These are phyloP conservation scores for Daphne laureola DNA, from an alignment of 441 rosid genomes.

Conservation along the genomic window DNA sequence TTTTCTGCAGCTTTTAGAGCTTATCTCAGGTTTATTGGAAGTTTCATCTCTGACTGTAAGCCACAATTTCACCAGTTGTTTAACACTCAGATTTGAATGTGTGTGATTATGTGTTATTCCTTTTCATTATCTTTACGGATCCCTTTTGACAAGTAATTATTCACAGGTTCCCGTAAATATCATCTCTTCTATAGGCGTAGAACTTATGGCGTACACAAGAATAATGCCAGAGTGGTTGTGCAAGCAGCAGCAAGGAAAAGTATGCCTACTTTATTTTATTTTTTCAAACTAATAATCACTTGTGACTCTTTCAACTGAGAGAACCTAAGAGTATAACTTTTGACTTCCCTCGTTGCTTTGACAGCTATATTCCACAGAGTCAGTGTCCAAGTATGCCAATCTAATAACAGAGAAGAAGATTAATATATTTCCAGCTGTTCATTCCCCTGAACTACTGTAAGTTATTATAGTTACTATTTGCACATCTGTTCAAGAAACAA, in stretches of 20 bases:
- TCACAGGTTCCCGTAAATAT: slow-evolving; percentile 70
- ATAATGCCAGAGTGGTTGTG: slow-evolving; percentile 88
- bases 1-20: slow-evolving; percentile 60
- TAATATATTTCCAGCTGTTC: slow-evolving; percentile 60
- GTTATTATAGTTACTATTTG: slow-evolving; percentile 11
- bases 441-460: slow-evolving; percentile 73
- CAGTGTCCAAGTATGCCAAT: slow-evolving; percentile 56
- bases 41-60: slow-evolving; percentile 43
- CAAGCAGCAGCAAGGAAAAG: slow-evolving; percentile 71
- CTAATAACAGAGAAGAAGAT: slow-evolving; percentile 56
- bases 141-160: not conserved
- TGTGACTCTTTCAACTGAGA: not conserved
- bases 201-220: slow-evolving; percentile 62
- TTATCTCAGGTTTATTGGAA: slow-evolving; percentile 42
- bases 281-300: too few relatives aligned
- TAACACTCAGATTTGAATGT: too few relatives aligned
- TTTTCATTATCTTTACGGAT: slow-evolving; percentile 11
- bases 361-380: slow-evolving; percentile 75
- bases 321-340: slow-evolving; percentile 2
- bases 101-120: not conserved
- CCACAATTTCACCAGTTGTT: not conserved
- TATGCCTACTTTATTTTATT: slow-evolving; percentile 16
- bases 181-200: slow-evolving; percentile 71
- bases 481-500: too few relatives aligned
- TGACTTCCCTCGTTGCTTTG: slow-evolving; percentile 23